Evolutionary conservation across 768 basidiomycete species (phyloP).

Genomic region (Tylopilus rubrobrunneus): DNA sequence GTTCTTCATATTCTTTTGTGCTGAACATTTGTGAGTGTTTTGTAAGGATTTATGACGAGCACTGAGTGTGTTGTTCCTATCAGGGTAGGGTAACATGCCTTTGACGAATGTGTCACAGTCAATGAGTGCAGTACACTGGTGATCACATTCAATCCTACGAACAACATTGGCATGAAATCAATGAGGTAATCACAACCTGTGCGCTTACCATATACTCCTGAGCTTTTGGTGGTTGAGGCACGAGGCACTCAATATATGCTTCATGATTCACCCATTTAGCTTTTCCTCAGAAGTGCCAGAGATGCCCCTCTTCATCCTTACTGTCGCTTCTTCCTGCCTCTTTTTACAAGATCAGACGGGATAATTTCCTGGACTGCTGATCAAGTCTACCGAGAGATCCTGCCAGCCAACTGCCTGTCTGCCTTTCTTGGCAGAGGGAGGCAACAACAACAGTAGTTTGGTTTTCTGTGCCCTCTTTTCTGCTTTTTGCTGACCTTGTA

Average conservation of each 20-base stretch:
- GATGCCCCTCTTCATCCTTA: constrained; percentile 27
- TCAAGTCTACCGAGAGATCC: constrained; percentile 64
- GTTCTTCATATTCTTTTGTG: no score
- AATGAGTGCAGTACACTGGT: constrained; percentile 49
- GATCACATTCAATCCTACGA: constrained; percentile 69
- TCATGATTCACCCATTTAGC: constrained; percentile 55
- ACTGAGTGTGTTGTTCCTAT: no score
- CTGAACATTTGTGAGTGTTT: no score
- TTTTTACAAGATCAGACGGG: constrained; percentile 10
- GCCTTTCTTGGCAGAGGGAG: constrained; percentile 38
- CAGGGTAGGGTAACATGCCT: no score
- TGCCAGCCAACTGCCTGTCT: constrained; percentile 72
- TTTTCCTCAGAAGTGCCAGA: constrained; percentile 39
- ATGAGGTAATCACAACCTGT: neutral
- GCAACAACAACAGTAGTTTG: constrained; percentile 31
- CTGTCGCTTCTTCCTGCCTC: constrained; percentile 8
- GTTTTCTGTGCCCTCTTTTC: constrained; percentile 26
- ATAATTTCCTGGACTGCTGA: constrained; percentile 42
- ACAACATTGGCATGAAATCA: neutral
- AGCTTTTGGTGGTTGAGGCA: constrained; percentile 50
- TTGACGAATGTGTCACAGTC: constrained; percentile 63
- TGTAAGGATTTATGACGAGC: no score
- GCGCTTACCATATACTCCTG: constrained; percentile 61
- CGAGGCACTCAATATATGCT: constrained; percentile 60
- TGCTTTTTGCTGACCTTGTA: constrained; percentile 45